Conservation (phyloP, 2,329 filamentous ascomycete genomes). For the Botrytis fragariae region DNA sequence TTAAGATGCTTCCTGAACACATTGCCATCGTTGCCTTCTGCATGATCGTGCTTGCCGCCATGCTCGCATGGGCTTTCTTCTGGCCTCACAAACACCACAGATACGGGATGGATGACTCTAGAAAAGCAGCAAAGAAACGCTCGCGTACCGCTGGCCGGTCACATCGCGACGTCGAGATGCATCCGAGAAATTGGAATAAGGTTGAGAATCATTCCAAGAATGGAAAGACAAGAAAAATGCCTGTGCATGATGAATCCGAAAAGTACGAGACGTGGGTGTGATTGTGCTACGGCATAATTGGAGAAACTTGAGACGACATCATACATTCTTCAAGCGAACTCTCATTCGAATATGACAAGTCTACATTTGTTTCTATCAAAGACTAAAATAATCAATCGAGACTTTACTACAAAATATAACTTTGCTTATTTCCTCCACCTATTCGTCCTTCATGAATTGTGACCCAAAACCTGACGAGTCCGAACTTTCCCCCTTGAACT, state of each 20-base stretch:
- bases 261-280: background rate
- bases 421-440: background rate
- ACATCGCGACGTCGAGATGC: constrained; percentile 12
- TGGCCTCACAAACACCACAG: constrained; percentile 10
- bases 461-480: background rate
- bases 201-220: background rate
- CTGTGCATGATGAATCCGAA: background rate
- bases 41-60: background rate
- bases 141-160: constrained; percentile 12
- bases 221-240: background rate
- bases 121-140: background rate
- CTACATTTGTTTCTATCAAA: background rate
- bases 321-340: background rate
- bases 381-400: background rate
- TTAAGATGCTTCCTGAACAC: background rate
- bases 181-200: background rate
- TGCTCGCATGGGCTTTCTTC: constrained; percentile 15
- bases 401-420: background rate
- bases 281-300: constrained; percentile 2
- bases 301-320: background rate
- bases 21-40: constrained; percentile 11
- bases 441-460: background rate
- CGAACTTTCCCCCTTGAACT: background rate
- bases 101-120: background rate
- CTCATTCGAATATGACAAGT: background rate